Evolutionary conservation across 345 rosid genomes (phyloP), one percentile per base, ranked within the genome.

Genomic region (Hibiscus mutabilis): DNA sequence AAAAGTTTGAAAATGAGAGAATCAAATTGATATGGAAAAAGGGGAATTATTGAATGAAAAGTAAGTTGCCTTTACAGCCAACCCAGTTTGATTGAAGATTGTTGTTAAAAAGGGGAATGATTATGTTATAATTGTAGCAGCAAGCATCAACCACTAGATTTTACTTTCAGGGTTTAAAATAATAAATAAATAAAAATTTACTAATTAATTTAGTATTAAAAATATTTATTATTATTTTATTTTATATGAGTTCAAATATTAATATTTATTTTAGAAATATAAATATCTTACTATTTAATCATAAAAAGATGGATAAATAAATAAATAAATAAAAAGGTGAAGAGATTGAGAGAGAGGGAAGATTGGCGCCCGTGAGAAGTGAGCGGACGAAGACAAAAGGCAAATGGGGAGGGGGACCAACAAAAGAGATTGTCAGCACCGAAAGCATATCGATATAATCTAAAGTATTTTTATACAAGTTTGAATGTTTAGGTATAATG

Each of bases 331-430:
- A 40, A 18, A 40, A 65, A 66, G 56, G 56, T 66, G 56, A 46
- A 24, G 46, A 15, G 69, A 24, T 46, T 13, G 69, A 21, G 53
- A 42, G 33, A 19, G 25, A 19, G 24, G 24, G 4, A 16, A 18
- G 10, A 16, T 15, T 66, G 56, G 14, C 56, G 69, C 27, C 56
- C 69, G 69, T 66, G 69, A 66, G 69, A 46, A 10, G 37, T 14
- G 56, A 46, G 69, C 7, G 21, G 69, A 49, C 56, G 24, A 24
- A 2, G 64, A 51, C 52, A 47, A 13, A 47, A 51, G 9, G 56
- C 52, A 64, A 19, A 4, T n/a, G 53, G 69, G 29, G 70, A 42
- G 14, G 60, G 60, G 86, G 80, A 40, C 82, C 82, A 74, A 71
- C 71, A 3, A 66, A 24, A 24, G 56, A 24, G 37, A 66, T 46